Percentiles rank a stretch among this genome's conserved stretches.
These are phyloP conservation scores for Cavenderia fasciculata DNA, from an alignment of 78 protist species.

Conservation along the genomic window DNA sequence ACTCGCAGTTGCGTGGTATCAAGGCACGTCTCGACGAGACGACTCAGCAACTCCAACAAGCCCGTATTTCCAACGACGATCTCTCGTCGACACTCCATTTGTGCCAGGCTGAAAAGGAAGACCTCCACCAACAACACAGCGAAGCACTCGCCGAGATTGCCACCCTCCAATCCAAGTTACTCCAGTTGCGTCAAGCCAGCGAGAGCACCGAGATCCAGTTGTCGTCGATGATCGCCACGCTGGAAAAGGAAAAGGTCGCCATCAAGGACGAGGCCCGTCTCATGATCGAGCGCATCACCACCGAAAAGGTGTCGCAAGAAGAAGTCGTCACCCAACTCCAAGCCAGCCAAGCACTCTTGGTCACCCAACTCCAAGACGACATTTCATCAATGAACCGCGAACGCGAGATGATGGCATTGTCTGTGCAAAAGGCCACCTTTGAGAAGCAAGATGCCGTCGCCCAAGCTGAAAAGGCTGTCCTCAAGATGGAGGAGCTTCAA, in stretches of 20 bases:
- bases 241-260: constrained; percentile 35
- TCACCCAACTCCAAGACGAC: constrained; percentile 59
- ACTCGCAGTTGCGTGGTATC: constrained; percentile 2
- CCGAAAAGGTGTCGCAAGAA: constrained; percentile 24
- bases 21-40: constrained; percentile 43
- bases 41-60: background rate
- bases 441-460: constrained; percentile 44
- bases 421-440: constrained; percentile 29
- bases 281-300: background rate
- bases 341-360: constrained; percentile 45
- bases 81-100: background rate
- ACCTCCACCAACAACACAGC: background rate
- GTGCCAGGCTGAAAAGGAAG: background rate
- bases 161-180: background rate
- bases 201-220: constrained; percentile 13
- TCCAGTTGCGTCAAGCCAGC: background rate
- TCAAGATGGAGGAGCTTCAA: constrained; percentile 34
- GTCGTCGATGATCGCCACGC: constrained; percentile 39
- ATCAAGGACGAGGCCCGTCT: constrained; percentile 43
- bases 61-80: constrained; percentile 36
- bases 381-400: constrained; percentile 4
- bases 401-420: constrained; percentile 7
- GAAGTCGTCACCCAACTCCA: constrained; percentile 16
- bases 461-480: constrained; percentile 16
- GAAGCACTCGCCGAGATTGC: background rate